phyloP scores from a whole-genome alignment of 73 alveolate genomes.

The Paramecium sonneborni region DNA sequence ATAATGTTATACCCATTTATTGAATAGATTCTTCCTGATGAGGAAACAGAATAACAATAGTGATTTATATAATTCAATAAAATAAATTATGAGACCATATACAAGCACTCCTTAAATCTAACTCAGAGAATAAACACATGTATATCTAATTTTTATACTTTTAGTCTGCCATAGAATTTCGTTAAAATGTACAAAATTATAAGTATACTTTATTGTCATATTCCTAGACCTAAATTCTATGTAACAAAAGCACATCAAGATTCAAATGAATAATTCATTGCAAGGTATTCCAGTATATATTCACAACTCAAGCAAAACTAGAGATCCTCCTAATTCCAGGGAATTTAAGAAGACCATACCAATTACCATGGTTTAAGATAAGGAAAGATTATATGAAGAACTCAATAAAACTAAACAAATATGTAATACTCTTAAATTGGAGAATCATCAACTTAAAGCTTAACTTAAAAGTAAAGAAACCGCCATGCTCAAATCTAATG shows the following conservation, averaged over 20 bases:
- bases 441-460: not conserved
- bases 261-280: slow-evolving; percentile 21
- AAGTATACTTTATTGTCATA: not conserved
- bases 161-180: slow-evolving; percentile 21
- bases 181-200: not conserved
- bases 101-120: slow-evolving; percentile 18
- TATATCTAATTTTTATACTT: not conserved
- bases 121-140: not conserved
- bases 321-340: slow-evolving; percentile 53
- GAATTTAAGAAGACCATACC: slow-evolving; percentile 49
- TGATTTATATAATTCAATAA: not conserved
- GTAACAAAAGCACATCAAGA: slow-evolving; percentile 20
- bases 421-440: not conserved
- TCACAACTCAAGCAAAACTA: not conserved
- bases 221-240: slow-evolving; percentile 33
- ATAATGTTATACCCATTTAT: slow-evolving; percentile 44
- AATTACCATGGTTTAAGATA: not conserved
- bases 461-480: slow-evolving; percentile 23
- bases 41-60: slow-evolving; percentile 11
- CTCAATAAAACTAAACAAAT: slow-evolving; percentile 4
- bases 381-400: slow-evolving; percentile 51
- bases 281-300: not conserved
- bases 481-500: not conserved
- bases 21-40: slow-evolving; percentile 28
- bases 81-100: slow-evolving; percentile 25